A percentile compares a stretch with the other conserved stretches of the same genome.
These are phyloP conservation scores for Pyrus bretschneideri DNA, from an alignment of 306 rosid genomes.

Conservation along the genomic window DNA sequence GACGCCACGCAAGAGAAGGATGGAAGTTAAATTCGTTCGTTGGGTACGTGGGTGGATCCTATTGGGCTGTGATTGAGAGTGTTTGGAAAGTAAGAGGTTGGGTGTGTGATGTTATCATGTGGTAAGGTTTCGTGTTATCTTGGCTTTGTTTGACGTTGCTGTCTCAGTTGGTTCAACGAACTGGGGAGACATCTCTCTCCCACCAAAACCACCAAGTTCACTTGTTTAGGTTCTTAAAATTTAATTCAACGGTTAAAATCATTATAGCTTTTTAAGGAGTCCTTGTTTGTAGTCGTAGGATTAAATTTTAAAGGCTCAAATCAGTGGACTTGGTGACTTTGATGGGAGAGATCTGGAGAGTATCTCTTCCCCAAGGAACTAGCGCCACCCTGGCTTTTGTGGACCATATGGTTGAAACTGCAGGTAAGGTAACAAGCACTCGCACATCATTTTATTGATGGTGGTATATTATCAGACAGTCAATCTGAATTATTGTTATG, in stretches of 20 bases:
- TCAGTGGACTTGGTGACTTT: no score
- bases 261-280: no score
- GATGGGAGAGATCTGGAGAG: no score
- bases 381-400: background rate
- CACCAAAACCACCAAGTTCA: no score
- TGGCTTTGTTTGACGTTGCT: no score
- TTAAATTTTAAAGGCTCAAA: fast-evolving
- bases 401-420: no score
- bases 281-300: fast-evolving
- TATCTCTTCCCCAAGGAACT: background rate
- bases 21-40: background rate
- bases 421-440: background rate
- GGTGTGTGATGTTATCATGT: background rate
- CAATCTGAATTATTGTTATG: background rate
- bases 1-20: background rate
- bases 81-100: background rate
- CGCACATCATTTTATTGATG: background rate
- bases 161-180: no score
- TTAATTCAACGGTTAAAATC: no score
- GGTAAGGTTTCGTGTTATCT: no score
- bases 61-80: background rate
- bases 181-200: no score
- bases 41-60: background rate
- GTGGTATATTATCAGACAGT: background rate
- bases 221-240: fast-evolving